phyloP scores from a whole-genome alignment of 495 filamentous ascomycete species.

The Usnea hakonensis region DNA sequence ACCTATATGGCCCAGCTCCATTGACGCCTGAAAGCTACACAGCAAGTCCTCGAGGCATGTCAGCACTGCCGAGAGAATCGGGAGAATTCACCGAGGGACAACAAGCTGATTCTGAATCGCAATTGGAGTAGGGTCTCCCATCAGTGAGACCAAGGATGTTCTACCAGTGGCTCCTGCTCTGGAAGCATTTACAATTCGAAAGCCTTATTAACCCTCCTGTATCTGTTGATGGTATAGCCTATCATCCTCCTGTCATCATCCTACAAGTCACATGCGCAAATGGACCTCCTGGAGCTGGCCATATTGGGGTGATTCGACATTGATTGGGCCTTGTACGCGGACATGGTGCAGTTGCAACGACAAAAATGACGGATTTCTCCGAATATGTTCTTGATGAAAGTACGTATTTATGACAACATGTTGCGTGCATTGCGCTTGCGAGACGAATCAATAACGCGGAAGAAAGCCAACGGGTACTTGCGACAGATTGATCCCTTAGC shows the following conservation, averaged over 20 bases:
- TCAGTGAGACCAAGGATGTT: not conserved
- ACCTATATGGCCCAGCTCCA: constrained; percentile 13
- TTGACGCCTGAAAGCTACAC: constrained; percentile 6
- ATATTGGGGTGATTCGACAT: not conserved
- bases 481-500: not conserved
- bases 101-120: not conserved
- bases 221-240: not conserved
- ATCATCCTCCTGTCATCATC: too few relatives aligned
- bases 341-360: not conserved
- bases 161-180: not conserved
- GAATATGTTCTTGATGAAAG: not conserved
- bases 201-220: not conserved
- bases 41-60: not conserved
- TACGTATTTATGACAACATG: too few relatives aligned
- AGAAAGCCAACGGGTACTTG: not conserved
- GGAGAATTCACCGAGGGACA: not conserved
- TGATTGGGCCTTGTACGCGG: too few relatives aligned
- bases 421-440: not conserved
- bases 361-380: not conserved
- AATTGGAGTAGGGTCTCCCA: not conserved
- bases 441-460: not conserved
- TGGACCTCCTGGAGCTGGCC: too few relatives aligned
- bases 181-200: not conserved
- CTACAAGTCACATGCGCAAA: too few relatives aligned
- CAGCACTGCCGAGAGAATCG: not conserved